A percentile compares a stretch with the other conserved stretches of the same genome.
phyloP scores from a whole-genome alignment of 306 rosid genomes.

The Erythrophleum fordii region DNA sequence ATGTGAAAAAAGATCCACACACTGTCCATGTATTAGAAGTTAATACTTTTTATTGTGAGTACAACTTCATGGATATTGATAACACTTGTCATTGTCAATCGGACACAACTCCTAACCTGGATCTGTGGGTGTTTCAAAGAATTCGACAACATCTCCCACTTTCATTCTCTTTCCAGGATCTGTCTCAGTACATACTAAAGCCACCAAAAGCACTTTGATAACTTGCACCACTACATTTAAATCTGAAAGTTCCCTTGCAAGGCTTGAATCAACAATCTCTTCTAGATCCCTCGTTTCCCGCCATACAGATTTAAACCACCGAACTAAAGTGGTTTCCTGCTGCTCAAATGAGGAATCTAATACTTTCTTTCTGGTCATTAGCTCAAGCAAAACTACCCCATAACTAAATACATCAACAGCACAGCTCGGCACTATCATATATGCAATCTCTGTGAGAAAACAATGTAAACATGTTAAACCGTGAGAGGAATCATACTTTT shows the following conservation, averaged over 20 bases:
- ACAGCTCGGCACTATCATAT: constrained; percentile 30
- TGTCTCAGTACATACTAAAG: neutral
- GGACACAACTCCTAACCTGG: neutral
- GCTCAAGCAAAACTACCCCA: constrained; percentile 48
- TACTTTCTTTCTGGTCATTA: constrained; percentile 50
- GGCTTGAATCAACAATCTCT: neutral
- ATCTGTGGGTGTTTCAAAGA: neutral
- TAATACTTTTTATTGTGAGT: neutral
- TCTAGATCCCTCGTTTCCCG: neutral
- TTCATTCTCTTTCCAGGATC: constrained; percentile 7
- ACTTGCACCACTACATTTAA: neutral
- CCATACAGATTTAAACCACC: neutral
- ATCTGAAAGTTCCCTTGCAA: neutral
- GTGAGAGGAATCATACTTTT: neutral
- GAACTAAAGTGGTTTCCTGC: constrained; percentile 6
- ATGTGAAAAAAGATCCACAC: neutral
- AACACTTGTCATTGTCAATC: neutral
- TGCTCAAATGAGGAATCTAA: constrained; percentile 49
- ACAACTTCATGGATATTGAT: neutral
- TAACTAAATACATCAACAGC: constrained; percentile 60
- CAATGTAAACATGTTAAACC: neutral
- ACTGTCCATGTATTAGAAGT: neutral
- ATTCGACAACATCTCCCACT: neutral
- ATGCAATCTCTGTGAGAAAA: constrained; percentile 54
- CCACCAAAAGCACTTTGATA: neutral